Base-by-base conservation (phyloP, 2,329 filamentous ascomycete species). In the Penicillium sp. region DNA sequence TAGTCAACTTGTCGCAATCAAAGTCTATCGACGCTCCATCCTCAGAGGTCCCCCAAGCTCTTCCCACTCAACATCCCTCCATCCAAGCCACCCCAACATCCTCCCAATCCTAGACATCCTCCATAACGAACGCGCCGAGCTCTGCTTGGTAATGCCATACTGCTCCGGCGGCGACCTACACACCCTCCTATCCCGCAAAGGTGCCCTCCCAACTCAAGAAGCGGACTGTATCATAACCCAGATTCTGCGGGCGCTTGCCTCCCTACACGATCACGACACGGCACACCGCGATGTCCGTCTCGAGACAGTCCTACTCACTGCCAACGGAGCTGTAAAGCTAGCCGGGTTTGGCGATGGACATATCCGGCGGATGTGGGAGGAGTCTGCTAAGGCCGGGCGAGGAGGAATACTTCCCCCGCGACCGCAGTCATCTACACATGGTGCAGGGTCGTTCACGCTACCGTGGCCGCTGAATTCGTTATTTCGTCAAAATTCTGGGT, bases 241-340 rank as follows among this genome's bases (percentile, higher is more conserved):
- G 51, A 61, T 73, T 24, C 55, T 72, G 24, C 62, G 66, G 3
- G 71, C 65, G 0, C 46, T 72, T 5, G 49, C 57, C 1, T 72
- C 96, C 69, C 90, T 97, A 32, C 93, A 97, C 69, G 82, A 85
- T 3, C 80, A 90, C 29, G 89, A 88, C 43, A 92, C 96, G 66
- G 92, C 97, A 0, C 93, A 97, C 72, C 89, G 93, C 46, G 92
- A 97, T 68, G 84, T 97, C 65, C 97, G 96, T 70, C 92, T 93
- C 0, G 92, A 97, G 67, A 97, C 97, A 62, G 94, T 97, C 43
- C 81, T 97, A 0, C 89, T 97, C 57, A 84, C 96, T 60, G 83
- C 85, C 1, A 80, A 85, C 2, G 89, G 90, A 52, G 90, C 92
- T 60, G 89, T 95, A 26, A 94, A 95, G 62, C 92, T 97, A 58